These are phyloP conservation scores for Teunomyces tritomae DNA, from an alignment of 805 yeast genomes.

Conservation along the genomic window DNA sequence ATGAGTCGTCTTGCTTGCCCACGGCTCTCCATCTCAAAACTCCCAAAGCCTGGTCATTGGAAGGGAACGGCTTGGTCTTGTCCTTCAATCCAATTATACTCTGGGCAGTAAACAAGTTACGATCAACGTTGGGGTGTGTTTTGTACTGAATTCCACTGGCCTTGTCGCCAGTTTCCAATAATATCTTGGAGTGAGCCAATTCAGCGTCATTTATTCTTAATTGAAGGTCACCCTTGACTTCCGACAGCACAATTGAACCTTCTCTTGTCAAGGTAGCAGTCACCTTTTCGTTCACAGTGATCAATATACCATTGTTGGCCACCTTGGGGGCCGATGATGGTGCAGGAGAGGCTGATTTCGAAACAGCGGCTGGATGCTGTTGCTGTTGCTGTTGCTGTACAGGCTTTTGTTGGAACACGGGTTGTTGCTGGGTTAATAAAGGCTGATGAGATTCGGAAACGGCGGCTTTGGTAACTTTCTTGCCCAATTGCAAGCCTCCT, in stretches of 20 bases:
- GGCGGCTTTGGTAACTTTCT: constrained; percentile 36
- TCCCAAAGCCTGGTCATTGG: constrained; percentile 86
- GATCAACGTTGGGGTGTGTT: constrained; percentile 96
- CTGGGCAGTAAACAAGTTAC: constrained; percentile 56
- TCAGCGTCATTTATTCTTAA: constrained; percentile 79
- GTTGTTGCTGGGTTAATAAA: constrained; percentile 30
- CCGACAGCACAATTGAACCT: constrained; percentile 67
- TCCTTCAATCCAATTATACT: constrained; percentile 74
- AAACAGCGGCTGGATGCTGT: constrained; percentile 11
- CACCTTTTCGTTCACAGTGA: constrained; percentile 73
- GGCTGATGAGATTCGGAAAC: constrained; percentile 25
- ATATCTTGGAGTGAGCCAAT: constrained; percentile 63
- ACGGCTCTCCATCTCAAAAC: constrained; percentile 89
- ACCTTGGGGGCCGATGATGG: constrained; percentile 27
- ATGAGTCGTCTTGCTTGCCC: constrained; percentile 54
- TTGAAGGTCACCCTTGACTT: constrained; percentile 88
- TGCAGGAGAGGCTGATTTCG: constrained; percentile 21
- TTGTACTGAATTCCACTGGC: constrained; percentile 66
- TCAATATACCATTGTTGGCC: constrained; percentile 72
- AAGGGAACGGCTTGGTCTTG: constrained; percentile 76
- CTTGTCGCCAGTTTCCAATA: constrained; percentile 49
- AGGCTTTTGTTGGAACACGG: constrained; percentile 31
- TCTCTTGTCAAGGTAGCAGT: constrained; percentile 80
- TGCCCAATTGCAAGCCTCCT: constrained; percentile 81
- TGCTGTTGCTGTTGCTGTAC: constrained; percentile 13